Percentiles rank a stretch among this genome's conserved stretches.
phyloP scores from a whole-genome alignment of 345 rosid genomes.

The Sonneratia alba region DNA sequence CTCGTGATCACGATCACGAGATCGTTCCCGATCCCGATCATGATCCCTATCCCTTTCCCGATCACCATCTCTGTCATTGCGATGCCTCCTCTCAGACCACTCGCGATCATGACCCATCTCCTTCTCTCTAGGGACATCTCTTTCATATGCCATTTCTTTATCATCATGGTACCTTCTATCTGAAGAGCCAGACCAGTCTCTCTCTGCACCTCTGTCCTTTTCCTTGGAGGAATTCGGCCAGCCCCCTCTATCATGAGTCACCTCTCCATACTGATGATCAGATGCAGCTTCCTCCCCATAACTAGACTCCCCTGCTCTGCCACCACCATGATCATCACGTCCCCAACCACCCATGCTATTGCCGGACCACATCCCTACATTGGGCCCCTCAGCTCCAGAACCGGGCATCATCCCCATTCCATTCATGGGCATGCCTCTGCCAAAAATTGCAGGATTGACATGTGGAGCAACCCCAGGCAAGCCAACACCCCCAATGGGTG shows the following conservation, averaged over 20 bases:
- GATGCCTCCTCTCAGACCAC: constrained; percentile 31
- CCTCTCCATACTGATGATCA: constrained; percentile 72
- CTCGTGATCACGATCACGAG: constrained; percentile 3
- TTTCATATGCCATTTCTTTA: constrained; percentile 49
- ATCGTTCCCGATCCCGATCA: constrained; percentile 51
- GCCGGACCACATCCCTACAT: constrained; percentile 77
- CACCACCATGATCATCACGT: constrained; percentile 65
- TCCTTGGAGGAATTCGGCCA: constrained; percentile 46
- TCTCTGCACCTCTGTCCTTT: constrained; percentile 57
- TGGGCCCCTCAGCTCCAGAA: constrained; percentile 55
- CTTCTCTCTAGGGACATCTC: constrained; percentile 52
- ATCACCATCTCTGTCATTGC: constrained; percentile 49
- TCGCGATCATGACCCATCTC: constrained; percentile 51
- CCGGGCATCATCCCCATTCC: constrained; percentile 76
- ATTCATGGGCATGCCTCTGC: constrained; percentile 62
- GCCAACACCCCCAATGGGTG: constrained; percentile 55
- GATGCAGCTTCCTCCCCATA: constrained; percentile 82
- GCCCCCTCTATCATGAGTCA: constrained; percentile 51
- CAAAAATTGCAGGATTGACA: constrained; percentile 78
- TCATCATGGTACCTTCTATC: constrained; percentile 65
- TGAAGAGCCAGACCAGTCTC: constrained; percentile 70
- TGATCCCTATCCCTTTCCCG: constrained; percentile 59
- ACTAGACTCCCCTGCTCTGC: constrained; percentile 74
- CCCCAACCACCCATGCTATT: constrained; percentile 67
- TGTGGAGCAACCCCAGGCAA: constrained; percentile 85